These are phyloP conservation scores for Beauveria australis DNA, from an alignment of 2,329 filamentous ascomycete species.

Conservation along the genomic window DNA sequence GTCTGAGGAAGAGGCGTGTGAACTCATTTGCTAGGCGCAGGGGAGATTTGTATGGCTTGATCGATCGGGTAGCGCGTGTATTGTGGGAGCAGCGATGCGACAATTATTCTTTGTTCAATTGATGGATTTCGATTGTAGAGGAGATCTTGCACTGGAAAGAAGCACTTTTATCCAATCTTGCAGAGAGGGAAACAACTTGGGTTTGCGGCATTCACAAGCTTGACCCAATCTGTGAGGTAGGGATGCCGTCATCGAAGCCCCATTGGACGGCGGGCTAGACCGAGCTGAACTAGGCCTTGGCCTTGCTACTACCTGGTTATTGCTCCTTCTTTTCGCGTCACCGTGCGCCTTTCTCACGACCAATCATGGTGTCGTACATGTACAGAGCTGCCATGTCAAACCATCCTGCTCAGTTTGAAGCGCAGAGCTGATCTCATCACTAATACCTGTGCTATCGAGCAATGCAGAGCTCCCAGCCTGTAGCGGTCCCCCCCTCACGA, in stretches of 20 bases:
- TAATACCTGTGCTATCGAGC: no score
- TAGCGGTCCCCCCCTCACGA: no score
- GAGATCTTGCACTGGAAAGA: no score
- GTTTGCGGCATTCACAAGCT: background rate
- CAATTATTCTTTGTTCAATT: background rate
- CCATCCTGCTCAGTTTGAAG: no score
- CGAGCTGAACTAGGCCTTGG: background rate
- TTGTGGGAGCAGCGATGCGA: background rate
- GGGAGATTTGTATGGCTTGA: background rate
- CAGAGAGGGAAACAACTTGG: background rate
- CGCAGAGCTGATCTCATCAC: no score
- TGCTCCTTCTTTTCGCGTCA: no score
- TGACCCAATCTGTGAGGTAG: background rate
- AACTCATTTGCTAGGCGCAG: conserved; percentile 2
- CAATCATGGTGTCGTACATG: no score
- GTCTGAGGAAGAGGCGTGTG: background rate
- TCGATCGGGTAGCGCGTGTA: background rate
- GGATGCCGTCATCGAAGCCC: conserved; percentile 10
- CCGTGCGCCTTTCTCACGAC: no score
- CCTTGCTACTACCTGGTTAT: background rate
- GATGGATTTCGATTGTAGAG: background rate
- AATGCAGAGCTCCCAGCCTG: no score
- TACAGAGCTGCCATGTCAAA: no score
- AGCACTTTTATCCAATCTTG: no score
- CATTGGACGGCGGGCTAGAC: background rate